A percentile compares a stretch with the other conserved stretches of the same genome.
These are phyloP conservation scores for Endocladia muricata DNA, from an alignment of 31 red algal genomes.

Conservation along the genomic window DNA sequence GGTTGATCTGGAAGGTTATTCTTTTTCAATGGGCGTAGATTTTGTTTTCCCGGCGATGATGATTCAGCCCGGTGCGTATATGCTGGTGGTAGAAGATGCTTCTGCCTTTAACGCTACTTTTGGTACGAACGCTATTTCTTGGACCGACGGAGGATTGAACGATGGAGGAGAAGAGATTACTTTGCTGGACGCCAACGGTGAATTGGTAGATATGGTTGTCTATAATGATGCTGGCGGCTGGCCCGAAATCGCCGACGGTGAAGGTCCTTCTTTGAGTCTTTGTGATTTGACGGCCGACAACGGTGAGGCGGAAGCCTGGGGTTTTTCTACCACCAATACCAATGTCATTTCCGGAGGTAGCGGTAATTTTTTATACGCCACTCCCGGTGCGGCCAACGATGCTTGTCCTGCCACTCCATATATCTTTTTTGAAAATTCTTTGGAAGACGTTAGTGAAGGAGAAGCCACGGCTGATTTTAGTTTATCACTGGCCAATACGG, in stretches of 20 bases:
- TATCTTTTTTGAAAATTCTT: no score
- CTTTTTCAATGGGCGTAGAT: background rate
- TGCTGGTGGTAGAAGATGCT: background rate
- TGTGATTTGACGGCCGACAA: conserved; percentile 3
- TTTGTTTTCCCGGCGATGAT: background rate
- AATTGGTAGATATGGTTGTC: background rate
- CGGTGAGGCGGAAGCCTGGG: background rate
- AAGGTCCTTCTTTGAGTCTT: background rate
- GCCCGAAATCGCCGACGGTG: conserved; percentile 13
- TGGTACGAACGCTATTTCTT: background rate
- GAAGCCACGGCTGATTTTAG: no score
- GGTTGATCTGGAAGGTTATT: background rate
- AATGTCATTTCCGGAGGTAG: background rate
- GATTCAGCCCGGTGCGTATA: background rate
- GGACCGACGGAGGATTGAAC: background rate
- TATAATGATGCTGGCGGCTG: background rate
- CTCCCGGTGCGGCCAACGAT: no score
- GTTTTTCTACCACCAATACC: conserved; percentile 4
- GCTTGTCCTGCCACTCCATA: no score
- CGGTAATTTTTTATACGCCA: no score
- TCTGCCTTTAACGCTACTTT: background rate
- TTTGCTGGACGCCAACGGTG: background rate
- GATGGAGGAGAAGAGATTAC: background rate
- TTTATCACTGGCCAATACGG: no score
- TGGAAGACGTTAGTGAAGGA: no score